A percentile compares a stretch with the other conserved stretches of the same genome.
Evolutionary conservation across 495 filamentous ascomycete species (phyloP).

Genomic region (Hyaloscypha hepaticicola): DNA sequence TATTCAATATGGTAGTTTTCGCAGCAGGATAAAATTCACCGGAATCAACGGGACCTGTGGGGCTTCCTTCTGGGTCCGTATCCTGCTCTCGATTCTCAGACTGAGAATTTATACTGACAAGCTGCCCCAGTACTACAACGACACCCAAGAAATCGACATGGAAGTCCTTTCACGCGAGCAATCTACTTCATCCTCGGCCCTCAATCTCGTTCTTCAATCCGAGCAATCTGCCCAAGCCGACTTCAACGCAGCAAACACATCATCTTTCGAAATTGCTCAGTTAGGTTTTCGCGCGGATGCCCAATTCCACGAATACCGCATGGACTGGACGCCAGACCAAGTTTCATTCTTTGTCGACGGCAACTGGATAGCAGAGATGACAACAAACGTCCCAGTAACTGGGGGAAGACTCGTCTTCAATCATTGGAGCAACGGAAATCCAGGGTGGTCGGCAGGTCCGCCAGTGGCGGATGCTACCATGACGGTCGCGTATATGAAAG

Average conservation of each 20-base stretch:
- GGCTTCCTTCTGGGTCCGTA: constrained; percentile 73
- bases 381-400: constrained; percentile 50
- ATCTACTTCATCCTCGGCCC: constrained; percentile 46
- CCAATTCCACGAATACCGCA: constrained; percentile 71
- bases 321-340: constrained; percentile 60
- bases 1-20: constrained; percentile 63
- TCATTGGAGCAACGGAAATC: constrained; percentile 78
- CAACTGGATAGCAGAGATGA: constrained; percentile 52
- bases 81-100: too few relatives aligned
- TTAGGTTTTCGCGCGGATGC: constrained; percentile 61
- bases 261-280: constrained; percentile 49
- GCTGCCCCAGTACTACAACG: constrained; percentile 65
- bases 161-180: constrained; percentile 70
- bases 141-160: constrained; percentile 78
- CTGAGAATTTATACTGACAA: too few relatives aligned
- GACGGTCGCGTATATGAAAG: constrained; percentile 64
- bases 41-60: constrained; percentile 62
- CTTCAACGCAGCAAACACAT: constrained; percentile 54
- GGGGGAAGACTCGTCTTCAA: constrained; percentile 65
- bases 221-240: constrained; percentile 53
- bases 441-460: constrained; percentile 65
- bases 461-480: constrained; percentile 58
- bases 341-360: constrained; percentile 69
- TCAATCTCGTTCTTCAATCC: constrained; percentile 74
- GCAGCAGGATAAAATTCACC: constrained; percentile 63